Conservation (phyloP, 1,284 basidiomycete genomes). For the Fomitiporia mediterranea region DNA sequence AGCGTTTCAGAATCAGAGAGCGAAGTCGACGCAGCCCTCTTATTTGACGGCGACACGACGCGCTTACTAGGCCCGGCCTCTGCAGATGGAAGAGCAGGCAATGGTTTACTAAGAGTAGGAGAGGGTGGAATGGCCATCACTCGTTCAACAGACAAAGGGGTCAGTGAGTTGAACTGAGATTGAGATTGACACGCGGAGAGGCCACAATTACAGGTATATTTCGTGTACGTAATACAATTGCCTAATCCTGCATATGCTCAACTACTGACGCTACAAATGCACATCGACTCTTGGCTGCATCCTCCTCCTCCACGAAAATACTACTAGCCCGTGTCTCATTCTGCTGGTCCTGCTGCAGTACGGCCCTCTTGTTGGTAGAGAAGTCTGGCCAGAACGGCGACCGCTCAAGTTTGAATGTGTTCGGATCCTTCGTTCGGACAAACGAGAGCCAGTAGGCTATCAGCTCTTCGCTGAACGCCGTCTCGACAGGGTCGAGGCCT, state of each 20-base stretch:
- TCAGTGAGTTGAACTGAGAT: not conserved
- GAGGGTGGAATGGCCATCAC: slow-evolving; percentile 4
- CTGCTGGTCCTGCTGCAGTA: slow-evolving; percentile 39
- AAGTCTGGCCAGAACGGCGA: slow-evolving; percentile 33
- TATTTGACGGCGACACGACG: not conserved
- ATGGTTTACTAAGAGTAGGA: not conserved
- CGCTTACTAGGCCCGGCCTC: slow-evolving; percentile 4
- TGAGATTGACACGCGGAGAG: not conserved
- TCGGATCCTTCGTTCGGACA: slow-evolving; percentile 47
- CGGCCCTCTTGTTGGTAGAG: slow-evolving; percentile 30
- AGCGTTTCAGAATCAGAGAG: slow-evolving; percentile 15
- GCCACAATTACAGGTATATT: not conserved
- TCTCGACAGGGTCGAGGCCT: slow-evolving; percentile 37
- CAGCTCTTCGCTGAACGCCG: slow-evolving; percentile 47
- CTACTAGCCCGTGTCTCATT: slow-evolving; percentile 35
- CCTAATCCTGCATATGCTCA: slow-evolving; percentile 32
- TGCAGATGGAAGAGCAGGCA: not conserved
- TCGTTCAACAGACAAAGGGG: not conserved
- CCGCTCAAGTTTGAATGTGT: slow-evolving; percentile 43
- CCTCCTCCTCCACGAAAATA: slow-evolving; percentile 39
- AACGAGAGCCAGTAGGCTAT: slow-evolving; percentile 62
- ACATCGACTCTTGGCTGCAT: slow-evolving; percentile 37
- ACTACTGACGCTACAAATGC: slow-evolving; percentile 33
- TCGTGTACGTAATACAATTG: not conserved
- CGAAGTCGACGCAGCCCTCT: slow-evolving; percentile 10